These are phyloP conservation scores for Piper betle DNA, from an alignment of 164 flowering plant species.

Conservation along the genomic window DNA sequence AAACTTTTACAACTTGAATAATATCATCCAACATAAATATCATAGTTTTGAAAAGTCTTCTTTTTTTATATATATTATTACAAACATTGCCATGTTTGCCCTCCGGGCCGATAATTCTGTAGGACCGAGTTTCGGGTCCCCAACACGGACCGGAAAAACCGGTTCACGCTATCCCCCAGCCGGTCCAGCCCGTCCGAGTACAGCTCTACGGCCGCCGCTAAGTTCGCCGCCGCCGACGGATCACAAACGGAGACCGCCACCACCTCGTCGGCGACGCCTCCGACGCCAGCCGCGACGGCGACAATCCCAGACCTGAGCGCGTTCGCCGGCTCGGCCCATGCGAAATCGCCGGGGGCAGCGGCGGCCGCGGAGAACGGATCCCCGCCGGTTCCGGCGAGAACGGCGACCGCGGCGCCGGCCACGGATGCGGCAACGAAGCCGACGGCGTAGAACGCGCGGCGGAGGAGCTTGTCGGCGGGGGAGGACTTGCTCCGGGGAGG, in stretches of 20 bases:
- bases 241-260: no score
- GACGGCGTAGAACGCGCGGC: constrained; percentile 18
- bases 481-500: constrained; percentile 19
- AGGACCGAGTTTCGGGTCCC: constrained; percentile 14
- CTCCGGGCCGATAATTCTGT: constrained; percentile 8
- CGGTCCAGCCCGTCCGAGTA: constrained; percentile 1
- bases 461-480: constrained; percentile 12
- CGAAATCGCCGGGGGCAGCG: constrained; percentile 15
- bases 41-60: no score
- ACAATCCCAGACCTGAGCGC: constrained; percentile 8
- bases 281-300: background rate
- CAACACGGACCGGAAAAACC: constrained; percentile 16
- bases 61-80: no score
- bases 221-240: no score
- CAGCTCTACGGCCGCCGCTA: no score
- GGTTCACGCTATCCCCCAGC: constrained; percentile 12
- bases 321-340: constrained; percentile 20
- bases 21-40: no score
- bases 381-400: constrained; percentile 8
- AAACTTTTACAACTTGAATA: no score
- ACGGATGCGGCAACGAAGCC: constrained; percentile 20
- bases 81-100: background rate
- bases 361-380: background rate
- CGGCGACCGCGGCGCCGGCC: constrained; percentile 13
- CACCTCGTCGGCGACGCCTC: no score